phyloP scores from a whole-genome alignment of 2,329 filamentous ascomycete species.

The Penicillium sp. region DNA sequence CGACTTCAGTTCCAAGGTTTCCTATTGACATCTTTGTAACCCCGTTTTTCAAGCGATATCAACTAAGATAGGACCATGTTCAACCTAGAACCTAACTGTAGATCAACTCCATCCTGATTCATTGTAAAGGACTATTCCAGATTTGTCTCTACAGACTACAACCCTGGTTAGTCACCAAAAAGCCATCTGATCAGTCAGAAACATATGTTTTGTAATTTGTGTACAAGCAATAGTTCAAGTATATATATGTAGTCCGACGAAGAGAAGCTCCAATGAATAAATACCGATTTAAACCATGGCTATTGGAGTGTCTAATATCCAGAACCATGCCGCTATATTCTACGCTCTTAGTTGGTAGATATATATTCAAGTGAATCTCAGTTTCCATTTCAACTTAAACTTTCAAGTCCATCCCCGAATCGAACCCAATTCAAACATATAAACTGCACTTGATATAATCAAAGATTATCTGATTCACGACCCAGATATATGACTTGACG shows the following conservation, averaged over 20 bases:
- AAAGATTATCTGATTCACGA: not conserved
- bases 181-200: not conserved
- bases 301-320: not conserved
- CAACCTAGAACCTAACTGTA: not conserved
- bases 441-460: not conserved
- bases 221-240: no score
- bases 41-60: not conserved
- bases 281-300: not conserved
- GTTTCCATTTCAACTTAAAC: not conserved
- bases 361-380: not conserved
- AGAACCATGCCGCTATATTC: not conserved
- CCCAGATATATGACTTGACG: no score
- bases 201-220: not conserved
- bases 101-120: not conserved
- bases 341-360: not conserved
- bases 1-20: not conserved
- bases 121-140: no score
- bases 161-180: not conserved
- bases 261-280: not conserved
- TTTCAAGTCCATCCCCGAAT: not conserved
- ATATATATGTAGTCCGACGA: not conserved
- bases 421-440: not conserved
- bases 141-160: not conserved
- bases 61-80: not conserved
- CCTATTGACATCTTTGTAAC: not conserved